Percentiles rank a stretch among this genome's conserved stretches.
phyloP scores from a whole-genome alignment of 352 stramenopile species.

The Globisporangium carolinianum region DNA sequence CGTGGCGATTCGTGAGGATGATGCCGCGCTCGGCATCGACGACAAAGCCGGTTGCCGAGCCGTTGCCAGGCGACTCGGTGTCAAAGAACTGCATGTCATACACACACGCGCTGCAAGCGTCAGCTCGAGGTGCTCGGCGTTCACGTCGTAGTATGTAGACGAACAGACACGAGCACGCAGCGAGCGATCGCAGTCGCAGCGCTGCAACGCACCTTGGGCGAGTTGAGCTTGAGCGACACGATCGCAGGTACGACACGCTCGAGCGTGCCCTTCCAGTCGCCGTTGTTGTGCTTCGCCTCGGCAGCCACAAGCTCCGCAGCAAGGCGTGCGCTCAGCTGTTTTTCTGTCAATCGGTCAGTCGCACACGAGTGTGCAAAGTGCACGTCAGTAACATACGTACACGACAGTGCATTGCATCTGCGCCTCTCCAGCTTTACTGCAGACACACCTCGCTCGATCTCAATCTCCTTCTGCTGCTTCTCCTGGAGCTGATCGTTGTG shows the following conservation, averaged over 20 bases:
- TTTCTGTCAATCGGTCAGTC: conserved; percentile 20
- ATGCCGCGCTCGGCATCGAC: conserved; percentile 89
- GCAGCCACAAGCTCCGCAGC: conserved; percentile 59
- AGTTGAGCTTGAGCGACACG: conserved; percentile 86
- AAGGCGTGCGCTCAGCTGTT: conserved; percentile 55
- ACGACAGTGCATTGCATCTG: neutral
- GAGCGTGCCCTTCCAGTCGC: conserved; percentile 81
- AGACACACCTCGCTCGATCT: conserved; percentile 40
- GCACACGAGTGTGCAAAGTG: neutral
- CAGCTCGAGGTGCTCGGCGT: no score
- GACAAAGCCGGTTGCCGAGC: conserved; percentile 89
- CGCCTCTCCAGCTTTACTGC: neutral
- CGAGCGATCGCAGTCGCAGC: no score
- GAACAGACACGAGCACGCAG: neutral
- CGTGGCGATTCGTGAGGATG: conserved; percentile 91
- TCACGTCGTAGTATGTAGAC: no score
- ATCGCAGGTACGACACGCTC: conserved; percentile 82
- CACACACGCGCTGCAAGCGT: neutral
- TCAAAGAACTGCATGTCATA: conserved; percentile 73
- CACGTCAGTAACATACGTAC: neutral
- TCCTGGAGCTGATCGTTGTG: conserved; percentile 36
- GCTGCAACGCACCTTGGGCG: conserved; percentile 48
- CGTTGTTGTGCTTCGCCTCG: conserved; percentile 56
- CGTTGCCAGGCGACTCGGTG: conserved; percentile 81
- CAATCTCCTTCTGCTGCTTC: conserved; percentile 54